These are phyloP conservation scores for Neckera pumila DNA, from an alignment of 225 moss, liverwort and hornwort species.

Conservation along the genomic window DNA sequence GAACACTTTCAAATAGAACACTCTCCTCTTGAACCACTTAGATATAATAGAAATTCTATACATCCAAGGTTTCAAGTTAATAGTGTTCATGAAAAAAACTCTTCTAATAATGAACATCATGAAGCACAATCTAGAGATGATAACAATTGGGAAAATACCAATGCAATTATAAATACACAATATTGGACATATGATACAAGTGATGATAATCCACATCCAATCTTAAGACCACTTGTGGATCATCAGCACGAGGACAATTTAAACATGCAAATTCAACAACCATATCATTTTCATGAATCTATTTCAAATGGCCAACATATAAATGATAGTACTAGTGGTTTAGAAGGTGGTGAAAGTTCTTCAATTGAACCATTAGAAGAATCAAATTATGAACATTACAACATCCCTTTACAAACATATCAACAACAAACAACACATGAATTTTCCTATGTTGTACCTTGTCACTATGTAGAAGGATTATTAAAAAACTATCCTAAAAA, in stretches of 20 bases:
- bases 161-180: not conserved
- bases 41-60: not conserved
- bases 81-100: not conserved
- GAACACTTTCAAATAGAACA: not conserved
- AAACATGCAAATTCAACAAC: not conserved
- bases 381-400: not conserved
- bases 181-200: not conserved
- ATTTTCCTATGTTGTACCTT: slow-evolving; percentile 9
- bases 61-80: not conserved
- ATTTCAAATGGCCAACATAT: not conserved
- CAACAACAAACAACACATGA: not conserved
- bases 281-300: not conserved
- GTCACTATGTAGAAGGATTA: not conserved
- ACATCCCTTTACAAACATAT: not conserved
- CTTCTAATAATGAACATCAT: not conserved
- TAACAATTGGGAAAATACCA: not conserved
- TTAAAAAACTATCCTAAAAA: not conserved
- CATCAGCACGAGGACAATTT: not conserved
- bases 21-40: not conserved
- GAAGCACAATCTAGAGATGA: not conserved
- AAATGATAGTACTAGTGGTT: not conserved
- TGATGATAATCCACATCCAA: not conserved
- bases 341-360: not conserved
- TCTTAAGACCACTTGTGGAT: not conserved
- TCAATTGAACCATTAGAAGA: not conserved